Base-by-base conservation (phyloP, 73 alveolate genomes). In the Paramecium pentaurelia region DNA sequence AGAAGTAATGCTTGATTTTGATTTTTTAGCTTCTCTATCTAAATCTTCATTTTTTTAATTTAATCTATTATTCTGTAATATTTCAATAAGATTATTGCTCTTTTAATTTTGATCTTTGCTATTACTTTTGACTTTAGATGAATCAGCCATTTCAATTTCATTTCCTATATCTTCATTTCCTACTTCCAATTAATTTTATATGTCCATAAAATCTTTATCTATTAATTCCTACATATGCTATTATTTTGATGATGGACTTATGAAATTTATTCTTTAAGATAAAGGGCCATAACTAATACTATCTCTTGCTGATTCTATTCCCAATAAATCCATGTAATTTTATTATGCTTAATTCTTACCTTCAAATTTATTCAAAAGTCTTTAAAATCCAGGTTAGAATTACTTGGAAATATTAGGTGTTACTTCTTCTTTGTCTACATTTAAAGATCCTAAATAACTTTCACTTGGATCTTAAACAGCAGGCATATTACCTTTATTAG, bases 1-100 rank as follows among this genome's bases (percentile, higher is more conserved):
- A 27, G 91, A 80, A 3, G 71, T 80, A 40, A 18, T 25, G 27
- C 91, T 80, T 11, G 91, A 80, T 80, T 45, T 47, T 80, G 91
- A 80, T 49, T 80, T 80, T 14, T 80, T 18, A 27, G 42, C 91
- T 54, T 54, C 70, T 54, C 70, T 54, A 27, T 80, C 88, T 32
- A 37, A 0, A 14, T 42, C 91, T 45, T 47, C 75, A 32, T 47
- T 25, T 45, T 80, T 73, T 25, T 22, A 8, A 30, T 73, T 73
- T 37, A 44, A 12, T 80, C 30, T 80, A 49, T 80, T 80, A 3
- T 45, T 11, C 30, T 49, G 8, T n/a, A 80, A 45, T 18, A 80
- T 49, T 1, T 22, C 75, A 27, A 80, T 22, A 11, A 80, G 32
- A 25, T 80, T 45, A 45, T 80, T 49, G 30, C 91, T 80, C 38